A percentile compares a stretch with the other conserved stretches of the same genome.
These are phyloP conservation scores for Pythium dissimile DNA, from an alignment of 352 stramenopile species.

Conservation along the genomic window DNA sequence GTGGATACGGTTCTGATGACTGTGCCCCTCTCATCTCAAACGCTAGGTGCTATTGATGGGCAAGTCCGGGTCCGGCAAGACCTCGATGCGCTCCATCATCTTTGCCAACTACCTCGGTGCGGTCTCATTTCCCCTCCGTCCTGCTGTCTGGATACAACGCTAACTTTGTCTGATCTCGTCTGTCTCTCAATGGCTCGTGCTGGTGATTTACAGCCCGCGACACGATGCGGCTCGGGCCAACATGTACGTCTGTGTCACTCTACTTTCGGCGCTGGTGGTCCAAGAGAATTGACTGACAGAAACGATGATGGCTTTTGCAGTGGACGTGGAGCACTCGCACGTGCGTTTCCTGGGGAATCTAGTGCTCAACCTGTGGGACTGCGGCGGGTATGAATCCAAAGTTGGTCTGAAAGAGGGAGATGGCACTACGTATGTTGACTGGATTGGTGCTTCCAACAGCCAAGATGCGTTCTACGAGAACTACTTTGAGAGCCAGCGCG, in stretches of 20 bases:
- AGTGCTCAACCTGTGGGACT: slow-evolving; percentile 99
- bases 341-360: slow-evolving; percentile 97
- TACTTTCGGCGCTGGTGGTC: no score
- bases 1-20: no score
- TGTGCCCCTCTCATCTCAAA: no score
- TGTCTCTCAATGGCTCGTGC: no score
- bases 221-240: slow-evolving; percentile 96
- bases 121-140: not conserved
- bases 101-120: slow-evolving; percentile 99
- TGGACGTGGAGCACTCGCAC: slow-evolving; percentile 91
- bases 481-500: slow-evolving; percentile 98
- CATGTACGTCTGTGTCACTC: slow-evolving; percentile 42
- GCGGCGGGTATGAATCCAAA: slow-evolving; percentile 80
- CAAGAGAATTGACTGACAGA: no score
- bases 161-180: not conserved
- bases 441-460: slow-evolving; percentile 27
- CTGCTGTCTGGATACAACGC: not conserved
- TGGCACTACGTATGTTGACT: not conserved
- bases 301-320: slow-evolving; percentile 35
- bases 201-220: slow-evolving; percentile 78
- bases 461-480: slow-evolving; percentile 99
- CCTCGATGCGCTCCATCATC: slow-evolving; percentile 99
- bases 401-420: not conserved
- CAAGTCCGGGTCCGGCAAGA: slow-evolving; percentile 97
- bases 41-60: slow-evolving; percentile 94